Evolutionary conservation across 306 rosid species (phyloP).

Genomic region (Prunus mira): DNA sequence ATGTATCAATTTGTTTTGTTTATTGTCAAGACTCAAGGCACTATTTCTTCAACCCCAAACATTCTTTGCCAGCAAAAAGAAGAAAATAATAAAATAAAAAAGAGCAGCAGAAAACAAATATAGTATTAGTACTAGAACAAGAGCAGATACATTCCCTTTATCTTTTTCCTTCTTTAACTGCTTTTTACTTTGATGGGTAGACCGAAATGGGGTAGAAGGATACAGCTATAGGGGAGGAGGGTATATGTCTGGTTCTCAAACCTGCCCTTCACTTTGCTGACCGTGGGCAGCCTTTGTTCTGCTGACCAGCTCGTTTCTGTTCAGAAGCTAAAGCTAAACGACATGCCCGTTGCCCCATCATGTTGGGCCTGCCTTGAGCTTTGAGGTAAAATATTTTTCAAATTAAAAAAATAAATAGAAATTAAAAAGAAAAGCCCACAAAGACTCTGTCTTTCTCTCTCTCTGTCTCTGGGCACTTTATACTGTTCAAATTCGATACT

Average conservation of each 20-base stretch:
- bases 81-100: constrained; percentile 4
- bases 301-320: constrained; percentile 52
- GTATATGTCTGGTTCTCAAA: constrained; percentile 7
- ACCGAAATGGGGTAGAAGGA: constrained; percentile 45
- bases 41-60: constrained; percentile 54
- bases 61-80: constrained; percentile 57
- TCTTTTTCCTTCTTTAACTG: constrained; percentile 56
- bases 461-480: constrained; percentile 54
- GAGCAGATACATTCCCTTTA: constrained; percentile 49
- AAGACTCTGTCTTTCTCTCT: constrained; percentile 4
- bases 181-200: constrained; percentile 70
- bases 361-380: constrained; percentile 50
- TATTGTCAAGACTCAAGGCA: background rate
- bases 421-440: constrained; percentile 30
- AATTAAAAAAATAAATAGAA: constrained; percentile 4
- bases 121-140: constrained; percentile 1
- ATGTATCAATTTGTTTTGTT: background rate
- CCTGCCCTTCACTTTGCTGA: constrained; percentile 72
- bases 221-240: constrained; percentile 17
- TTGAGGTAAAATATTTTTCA: constrained; percentile 29
- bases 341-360: constrained; percentile 77
- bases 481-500: constrained; percentile 82
- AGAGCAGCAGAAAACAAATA: constrained; percentile 14
- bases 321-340: constrained; percentile 51
- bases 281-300: constrained; percentile 71